Evolutionary conservation across 2,329 filamentous ascomycete genomes (phyloP), one percentile per base, ranked within the genome.

Genomic region (Talaromyces amestolkiae): DNA sequence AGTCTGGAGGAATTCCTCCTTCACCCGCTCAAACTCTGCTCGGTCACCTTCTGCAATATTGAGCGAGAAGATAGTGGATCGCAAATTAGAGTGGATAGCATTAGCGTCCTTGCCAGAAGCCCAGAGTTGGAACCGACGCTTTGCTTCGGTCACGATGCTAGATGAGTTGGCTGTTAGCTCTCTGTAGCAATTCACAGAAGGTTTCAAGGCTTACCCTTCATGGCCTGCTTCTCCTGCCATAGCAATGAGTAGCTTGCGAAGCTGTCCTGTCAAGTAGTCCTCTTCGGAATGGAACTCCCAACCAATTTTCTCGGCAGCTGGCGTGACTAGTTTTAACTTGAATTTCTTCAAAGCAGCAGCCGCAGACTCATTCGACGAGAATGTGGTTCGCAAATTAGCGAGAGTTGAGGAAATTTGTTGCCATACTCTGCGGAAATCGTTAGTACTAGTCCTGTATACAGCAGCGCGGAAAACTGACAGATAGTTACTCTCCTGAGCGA

Each of bases 261-360:
- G 85, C 72, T 97, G 89, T 31, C 90, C 88, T 15, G 86, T 89
- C 53, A 97, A 87, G 77, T 91, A 97, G 72, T 93, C 89, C 71
- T 98, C 94, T 61, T 84, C 83, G 47, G 88, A 79, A n/a, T 85
- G 82, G 72, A 92, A 92, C 39, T 95, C 89, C 91, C 93, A 98
- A 45, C 93, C 93, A 71, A 97, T 83, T 70, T 89, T 87, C 71
- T 92, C 88, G 11, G 91, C 88, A 9, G 92, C 91, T 35, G 87
- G 85, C 31, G 87, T 85, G 67, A 95, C 87, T 60, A 99, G 84
- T 78, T 90, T 89, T 27, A 95, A 83, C 1, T 88, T 87, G 75
- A 96, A 97, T 61, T 88, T 88, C 76, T 91, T 89, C 68, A 99
- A 80, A 0, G 88, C 92, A 60, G 86, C 83, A 72, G 89, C 87